Evolutionary conservation across 371 early-diverging fungal genomes (phyloP), one percentile per base, ranked within the genome.

Genomic region (Gilbertella persicaria): DNA sequence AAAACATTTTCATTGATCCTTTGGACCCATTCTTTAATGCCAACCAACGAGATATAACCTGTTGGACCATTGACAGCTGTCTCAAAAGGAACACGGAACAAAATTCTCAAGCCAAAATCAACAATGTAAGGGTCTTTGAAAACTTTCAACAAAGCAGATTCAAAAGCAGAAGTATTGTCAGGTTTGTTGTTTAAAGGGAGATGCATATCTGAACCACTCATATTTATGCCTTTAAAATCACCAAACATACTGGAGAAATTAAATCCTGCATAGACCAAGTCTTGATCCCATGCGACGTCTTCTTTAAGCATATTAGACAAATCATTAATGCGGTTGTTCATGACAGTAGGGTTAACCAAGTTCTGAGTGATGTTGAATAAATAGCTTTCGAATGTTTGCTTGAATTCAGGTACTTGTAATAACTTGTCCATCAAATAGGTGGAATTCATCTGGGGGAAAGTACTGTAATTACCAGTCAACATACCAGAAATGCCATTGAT

Each of bases 261-360:
- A 20, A 13, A 16, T 2, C 45, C 33, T 12, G 39, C 45, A 41
- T 53, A 60, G 10, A 50, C n/a, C 30, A 66, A 19, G 0, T 17
- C 28, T 16, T 46, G 38, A 45, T 66, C 65, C 67, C 67, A 66
- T 1, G 29, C 53, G 2, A 64, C 58, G 26, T 66, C 68, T 20
- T 64, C 54, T 20, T 55, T 35, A 23, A 66, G 49, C 20, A 67
- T 26, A 10, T 28, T 47, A 2, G 35, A 51, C 0, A 65, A 24
- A 10, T 40, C 58, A 28, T 62, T 47, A n/a, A 73, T 64, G 9
- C 46, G 49, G 7, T 40, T 25, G 16, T 43, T 9, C 4, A 62
- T 28, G 0, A 55, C 28, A 0, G 30, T 37, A 0, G 64, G 46
- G 14, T 69, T 69, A 20, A 63, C 33, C 7, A 71, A 21, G 3